phyloP scores from a whole-genome alignment of 805 yeast species.

The Debaryomyces prosopidis region DNA sequence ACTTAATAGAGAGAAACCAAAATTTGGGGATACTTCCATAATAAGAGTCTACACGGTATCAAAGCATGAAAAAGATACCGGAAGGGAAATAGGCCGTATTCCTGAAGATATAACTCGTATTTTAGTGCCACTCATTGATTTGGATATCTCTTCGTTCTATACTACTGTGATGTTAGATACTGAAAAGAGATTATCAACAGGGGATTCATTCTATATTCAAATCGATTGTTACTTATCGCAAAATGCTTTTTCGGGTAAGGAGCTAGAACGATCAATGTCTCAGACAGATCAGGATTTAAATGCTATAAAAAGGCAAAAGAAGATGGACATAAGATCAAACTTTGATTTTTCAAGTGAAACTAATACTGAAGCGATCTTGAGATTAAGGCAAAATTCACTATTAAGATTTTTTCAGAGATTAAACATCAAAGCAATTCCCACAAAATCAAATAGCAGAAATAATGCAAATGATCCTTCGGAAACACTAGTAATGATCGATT shows the following conservation, averaged over 20 bases:
- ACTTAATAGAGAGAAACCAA: slow-evolving; percentile 9
- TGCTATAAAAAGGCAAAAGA: slow-evolving; percentile 17
- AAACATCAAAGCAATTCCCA: slow-evolving; percentile 23
- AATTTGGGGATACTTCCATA: slow-evolving; percentile 29
- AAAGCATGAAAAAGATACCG: slow-evolving; percentile 15
- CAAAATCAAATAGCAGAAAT: neutral
- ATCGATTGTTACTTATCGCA: slow-evolving; percentile 60
- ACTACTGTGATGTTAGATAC: slow-evolving; percentile 62
- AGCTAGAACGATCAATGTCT: slow-evolving; percentile 3
- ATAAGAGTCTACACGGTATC: slow-evolving; percentile 31
- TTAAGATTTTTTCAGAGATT: slow-evolving; percentile 56
- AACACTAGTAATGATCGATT: neutral
- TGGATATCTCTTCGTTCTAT: slow-evolving; percentile 53
- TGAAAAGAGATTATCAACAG: slow-evolving; percentile 55
- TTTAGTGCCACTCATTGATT: slow-evolving; percentile 63
- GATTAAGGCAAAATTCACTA: slow-evolving; percentile 58
- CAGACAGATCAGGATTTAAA: slow-evolving; percentile 8
- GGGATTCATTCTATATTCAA: slow-evolving; percentile 73
- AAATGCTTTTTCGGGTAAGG: slow-evolving; percentile 31
- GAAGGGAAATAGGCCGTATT: slow-evolving; percentile 72
- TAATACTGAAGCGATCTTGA: slow-evolving; percentile 48
- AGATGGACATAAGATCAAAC: slow-evolving; percentile 10
- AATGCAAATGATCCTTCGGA: slow-evolving; percentile 7
- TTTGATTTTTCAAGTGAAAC: slow-evolving; percentile 46
- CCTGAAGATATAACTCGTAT: slow-evolving; percentile 69